Conservation (phyloP, 306 rosid species). For the Lagenaria siceraria region DNA sequence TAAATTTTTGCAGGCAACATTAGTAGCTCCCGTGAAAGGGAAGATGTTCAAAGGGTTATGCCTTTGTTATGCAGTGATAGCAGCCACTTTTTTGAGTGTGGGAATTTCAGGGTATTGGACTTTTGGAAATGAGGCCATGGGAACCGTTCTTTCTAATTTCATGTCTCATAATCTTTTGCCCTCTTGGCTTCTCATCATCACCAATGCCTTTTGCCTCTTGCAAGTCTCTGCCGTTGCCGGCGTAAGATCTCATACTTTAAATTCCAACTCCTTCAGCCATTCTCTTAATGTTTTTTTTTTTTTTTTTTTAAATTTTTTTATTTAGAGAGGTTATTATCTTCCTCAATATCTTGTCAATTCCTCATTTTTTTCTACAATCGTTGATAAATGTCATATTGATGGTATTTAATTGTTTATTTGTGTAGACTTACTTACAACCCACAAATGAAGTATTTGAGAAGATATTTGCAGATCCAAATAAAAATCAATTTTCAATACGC, state of each 20-base stretch:
- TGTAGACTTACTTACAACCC: conserved; percentile 64
- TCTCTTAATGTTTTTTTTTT: too few relatives aligned
- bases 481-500: conserved; percentile 39
- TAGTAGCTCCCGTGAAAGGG: conserved; percentile 64
- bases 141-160: conserved; percentile 40
- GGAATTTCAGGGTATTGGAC: conserved; percentile 85
- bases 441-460: conserved; percentile 64
- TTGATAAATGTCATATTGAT: too few relatives aligned
- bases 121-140: conserved; percentile 49
- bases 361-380: too few relatives aligned
- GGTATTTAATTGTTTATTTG: neutral
- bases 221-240: conserved; percentile 55
- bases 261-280: too few relatives aligned
- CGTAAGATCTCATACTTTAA: too few relatives aligned
- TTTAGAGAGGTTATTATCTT: too few relatives aligned
- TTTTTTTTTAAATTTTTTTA: too few relatives aligned
- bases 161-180: conserved; percentile 27
- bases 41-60: conserved; percentile 81
- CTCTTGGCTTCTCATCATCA: conserved; percentile 60
- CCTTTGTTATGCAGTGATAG: conserved; percentile 51
- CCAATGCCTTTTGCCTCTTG: conserved; percentile 27
- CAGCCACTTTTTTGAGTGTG: conserved; percentile 31
- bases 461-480: conserved; percentile 43
- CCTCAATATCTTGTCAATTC: too few relatives aligned
- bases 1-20: conserved; percentile 42